Base-by-base conservation (phyloP, 257 asterid genomes). In the Henckelia pumila region DNA sequence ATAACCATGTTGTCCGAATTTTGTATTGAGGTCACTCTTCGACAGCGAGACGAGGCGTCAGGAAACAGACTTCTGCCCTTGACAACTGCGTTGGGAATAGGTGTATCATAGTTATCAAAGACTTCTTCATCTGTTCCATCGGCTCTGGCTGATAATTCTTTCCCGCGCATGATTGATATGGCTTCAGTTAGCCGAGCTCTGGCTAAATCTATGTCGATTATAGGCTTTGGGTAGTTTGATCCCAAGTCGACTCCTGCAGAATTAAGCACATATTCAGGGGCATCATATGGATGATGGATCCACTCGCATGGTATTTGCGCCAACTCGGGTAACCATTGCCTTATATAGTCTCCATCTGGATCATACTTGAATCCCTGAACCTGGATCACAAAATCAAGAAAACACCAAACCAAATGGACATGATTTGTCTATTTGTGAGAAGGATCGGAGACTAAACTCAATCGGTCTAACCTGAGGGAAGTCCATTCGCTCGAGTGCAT, bases 231-330 rank as follows among this genome's bases (percentile, higher is more conserved):
- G 60, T 94, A 94, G 82, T 90, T 94, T 19, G 76, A 63, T 16
- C 97, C 99, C 9, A 94, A 77, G 50, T 91, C 97, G 26, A 90
- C 87, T 3, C 99, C 99, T 0, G 95, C 85, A 6, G 92, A 84
- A 73, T 82, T 81, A 21, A 93, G 92, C 68, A 90, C 91, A 6
- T 69, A 24, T 0, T 32, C 71, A 75, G 99, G 96, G 67, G 96
- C 97, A 61, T 90, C 88, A 94, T 92, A 93, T 30, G 97, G 99
- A 64, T 93, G 97, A 73, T 93, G 97, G 73, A 93, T 89, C 98
- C 97, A 93, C 69, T 88, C 96, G 0, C 88, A 47, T 7, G 98
- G 97, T 89, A 93, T 71, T 56, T 91, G 81, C 4, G 97, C 91
- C n/a, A 93, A 71, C 76, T 89, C 98, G 0, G 97, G 98, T 47